Conservation (phyloP, 768 basidiomycete species). For the Pisolithus sp. region DNA sequence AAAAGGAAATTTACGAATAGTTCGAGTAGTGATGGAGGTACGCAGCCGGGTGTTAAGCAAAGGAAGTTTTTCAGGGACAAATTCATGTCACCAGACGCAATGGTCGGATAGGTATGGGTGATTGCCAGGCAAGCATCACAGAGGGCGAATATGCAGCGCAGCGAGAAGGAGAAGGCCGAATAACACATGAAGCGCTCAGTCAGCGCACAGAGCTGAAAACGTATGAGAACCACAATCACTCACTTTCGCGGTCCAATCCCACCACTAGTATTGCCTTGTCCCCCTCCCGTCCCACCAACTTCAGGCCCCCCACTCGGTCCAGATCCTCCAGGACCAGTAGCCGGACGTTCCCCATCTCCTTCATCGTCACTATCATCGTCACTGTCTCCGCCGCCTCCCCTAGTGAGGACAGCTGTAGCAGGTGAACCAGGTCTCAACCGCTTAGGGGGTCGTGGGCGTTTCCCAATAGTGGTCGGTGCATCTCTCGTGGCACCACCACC, state of each 20-base stretch:
- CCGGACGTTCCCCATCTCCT: constrained; percentile 13
- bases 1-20: too few species aligned
- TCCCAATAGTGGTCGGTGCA: constrained; percentile 9
- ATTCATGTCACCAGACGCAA: background rate
- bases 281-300: constrained; percentile 1
- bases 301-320: background rate
- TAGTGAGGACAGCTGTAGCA: background rate
- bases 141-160: background rate
- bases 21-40: background rate
- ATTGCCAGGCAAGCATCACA: background rate
- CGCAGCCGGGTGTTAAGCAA: too few species aligned
- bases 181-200: background rate
- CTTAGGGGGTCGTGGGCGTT: constrained; percentile 18
- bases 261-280: background rate
- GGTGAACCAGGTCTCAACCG: constrained; percentile 11
- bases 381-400: constrained; percentile 8
- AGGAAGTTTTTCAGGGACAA: too few species aligned
- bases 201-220: background rate
- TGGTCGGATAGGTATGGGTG: background rate
- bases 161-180: background rate
- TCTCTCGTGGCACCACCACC: background rate
- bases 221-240: constrained; percentile 5
- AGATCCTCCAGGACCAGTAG: background rate
- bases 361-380: constrained; percentile 29
- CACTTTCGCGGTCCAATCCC: constrained; percentile 21